Conservation (phyloP, 2,329 filamentous ascomycete species). For the Sporothrix curviconia region DNA sequence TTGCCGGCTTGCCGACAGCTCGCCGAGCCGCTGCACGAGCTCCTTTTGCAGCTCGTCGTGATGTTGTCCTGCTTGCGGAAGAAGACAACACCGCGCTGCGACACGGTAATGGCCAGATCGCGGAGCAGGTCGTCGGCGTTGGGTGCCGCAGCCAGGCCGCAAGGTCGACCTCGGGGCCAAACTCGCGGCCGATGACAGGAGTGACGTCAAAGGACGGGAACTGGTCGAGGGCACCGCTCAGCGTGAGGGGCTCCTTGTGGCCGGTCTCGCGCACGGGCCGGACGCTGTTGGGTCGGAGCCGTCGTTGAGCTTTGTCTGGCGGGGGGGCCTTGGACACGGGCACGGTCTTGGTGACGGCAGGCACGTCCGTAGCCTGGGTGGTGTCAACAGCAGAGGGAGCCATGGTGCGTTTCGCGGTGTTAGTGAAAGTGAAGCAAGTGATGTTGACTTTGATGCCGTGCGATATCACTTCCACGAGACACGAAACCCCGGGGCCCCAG, state of each 20-base stretch:
- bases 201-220: constrained; percentile 44
- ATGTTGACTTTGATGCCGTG: neutral
- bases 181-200: constrained; percentile 51
- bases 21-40: constrained; percentile 18
- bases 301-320: neutral
- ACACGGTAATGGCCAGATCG: constrained; percentile 54
- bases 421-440: neutral
- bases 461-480: neutral
- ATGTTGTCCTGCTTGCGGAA: constrained; percentile 39
- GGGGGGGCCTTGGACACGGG: neutral
- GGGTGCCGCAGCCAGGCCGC: constrained; percentile 47
- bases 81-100: constrained; percentile 44
- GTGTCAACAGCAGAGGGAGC: constrained; percentile 4
- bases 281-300: neutral
- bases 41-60: constrained; percentile 15
- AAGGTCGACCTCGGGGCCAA: constrained; percentile 37
- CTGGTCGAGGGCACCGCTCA: constrained; percentile 34
- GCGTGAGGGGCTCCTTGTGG: constrained; percentile 17
- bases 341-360: neutral
- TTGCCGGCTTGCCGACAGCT: constrained; percentile 31
- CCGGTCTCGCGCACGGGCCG: neutral
- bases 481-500: too few species aligned
- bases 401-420: neutral
- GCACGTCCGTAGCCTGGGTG: neutral
- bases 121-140: constrained; percentile 50